Evolutionary conservation across 495 filamentous ascomycete species (phyloP), one percentile per base, ranked within the genome.

Genomic region (Bathelium albidoporum): DNA sequence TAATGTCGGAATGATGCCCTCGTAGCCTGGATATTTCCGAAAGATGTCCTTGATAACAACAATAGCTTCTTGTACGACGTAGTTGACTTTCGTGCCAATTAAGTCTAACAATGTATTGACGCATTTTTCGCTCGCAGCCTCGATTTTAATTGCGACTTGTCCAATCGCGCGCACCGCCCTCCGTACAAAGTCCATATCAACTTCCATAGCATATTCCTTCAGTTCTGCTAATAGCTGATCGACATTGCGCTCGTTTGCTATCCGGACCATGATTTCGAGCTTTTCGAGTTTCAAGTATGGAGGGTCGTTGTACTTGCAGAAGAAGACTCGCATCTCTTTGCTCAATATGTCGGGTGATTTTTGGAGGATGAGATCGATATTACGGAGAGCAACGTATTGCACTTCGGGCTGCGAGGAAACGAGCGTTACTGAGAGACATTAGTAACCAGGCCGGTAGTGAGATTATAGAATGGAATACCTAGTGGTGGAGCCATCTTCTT

Each of bases 241-340:
- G 45, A 94, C 90, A 69, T 97, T 98, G 71, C 89, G 90, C 64
- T 96, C 91, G 76, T 95, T 98, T 58, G 94, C 92, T 85, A 98
- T 97, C 75, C 95, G 87, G 18, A 98, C 92, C 94, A 98, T 97
- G 63, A 97, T 97, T 70, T 98, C 94, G 53, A 98, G 85, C 65
- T 98, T 98, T 74, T 96, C 87, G 32, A 98, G 84, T 73, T 98
- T 98, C 75, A 98, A 88, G 71, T 98, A 98, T 18, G 90, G 91
- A 1, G 94, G 94, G 71, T 98, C 94, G 73, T 98, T 97, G 78
- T 98, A 98, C 78, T 98, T 98, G 86, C 94, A 98, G 78, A 97
- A 98, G 79, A 98, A 98, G 1, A 98, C 94, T 58, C 94, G 86
- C 59, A 98, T 86, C 75, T 98, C 94, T 73, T 97, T 97, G 77